Base-by-base conservation (phyloP, 169 alveolate genomes). In the Cryptosporidium ubiquitum region DNA sequence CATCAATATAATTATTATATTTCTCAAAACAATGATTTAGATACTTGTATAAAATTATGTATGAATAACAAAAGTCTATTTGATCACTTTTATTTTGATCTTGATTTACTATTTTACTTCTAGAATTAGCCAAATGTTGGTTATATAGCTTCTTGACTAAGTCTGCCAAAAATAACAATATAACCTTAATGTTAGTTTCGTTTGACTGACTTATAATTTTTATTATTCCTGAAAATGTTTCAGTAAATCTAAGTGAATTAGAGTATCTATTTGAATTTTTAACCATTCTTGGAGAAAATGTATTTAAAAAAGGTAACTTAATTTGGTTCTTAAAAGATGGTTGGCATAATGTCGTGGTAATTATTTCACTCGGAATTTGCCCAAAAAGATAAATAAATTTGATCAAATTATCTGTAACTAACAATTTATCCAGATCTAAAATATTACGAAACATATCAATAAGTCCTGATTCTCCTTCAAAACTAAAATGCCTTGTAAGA, bases 311-410 rank as follows among this genome's bases (percentile, higher is more conserved):
- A 26, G 66, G 66, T 10, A 55, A 7, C 9, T 55, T 35, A 23
- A 20, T 0, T 16, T 55, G 9, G 20, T 7, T 3, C 16, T 55
- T 6, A 26, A 26, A 16, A 14, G 66, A 26, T 23, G 16, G 0
- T 26, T 55, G 10, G 37, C 5, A 55, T 51, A 55, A 7, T 20
- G 12, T 20, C 3, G 68, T 18, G 5, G 14, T 23, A 47, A 70
- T 73, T 31, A 55, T 23, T 51, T 73, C 66, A 9, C 23, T 73
- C n/a, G 85, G 85, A 26, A 73, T 73, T 14, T 29, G 33, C 0
- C 85, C 85, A 39, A 73, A 73, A 12, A 73, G 39, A 73, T 51
- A 73, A 10, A 73, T 52, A 40, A 52, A 55, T 10, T 33, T 55
- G 10, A 26, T 49, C 20, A 73, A 20, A 40, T 52, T n/a, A 10